A percentile compares a stretch with the other conserved stretches of the same genome.
Conservation (phyloP, 2,329 filamentous ascomycete genomes). For the Sclerotinia minor region DNA sequence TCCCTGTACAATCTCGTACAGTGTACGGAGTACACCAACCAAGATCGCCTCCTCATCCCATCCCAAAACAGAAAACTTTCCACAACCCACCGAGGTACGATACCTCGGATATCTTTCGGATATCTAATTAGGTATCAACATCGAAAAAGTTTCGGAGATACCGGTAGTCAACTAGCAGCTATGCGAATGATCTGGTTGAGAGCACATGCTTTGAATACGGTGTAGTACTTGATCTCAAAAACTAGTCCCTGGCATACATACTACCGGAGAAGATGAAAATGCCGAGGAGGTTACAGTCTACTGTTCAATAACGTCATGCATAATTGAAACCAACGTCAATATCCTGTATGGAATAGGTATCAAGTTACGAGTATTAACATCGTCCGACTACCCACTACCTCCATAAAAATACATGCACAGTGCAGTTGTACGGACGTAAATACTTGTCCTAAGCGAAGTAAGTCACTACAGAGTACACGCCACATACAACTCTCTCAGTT, state of each 20-base stretch:
- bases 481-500: no score
- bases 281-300: neutral
- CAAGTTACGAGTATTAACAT: no score
- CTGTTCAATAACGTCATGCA: neutral
- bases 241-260: no score
- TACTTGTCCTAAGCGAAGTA: no score
- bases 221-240: neutral
- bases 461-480: no score
- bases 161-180: neutral
- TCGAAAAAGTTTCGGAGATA: conserved; percentile 4
- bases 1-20: neutral
- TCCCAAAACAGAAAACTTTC: neutral
- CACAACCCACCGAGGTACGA: neutral
- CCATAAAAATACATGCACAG: no score
- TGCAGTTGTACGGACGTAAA: no score
- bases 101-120: conserved; percentile 11
- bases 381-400: neutral
- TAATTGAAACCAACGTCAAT: no score
- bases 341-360: no score
- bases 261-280: neutral
- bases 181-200: neutral
- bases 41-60: no score
- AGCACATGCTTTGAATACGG: neutral
- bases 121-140: neutral
- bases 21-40: no score